phyloP scores from a whole-genome alignment of 192 early-diverging fungal species.

The Gryganskiella cystojenkinii region DNA sequence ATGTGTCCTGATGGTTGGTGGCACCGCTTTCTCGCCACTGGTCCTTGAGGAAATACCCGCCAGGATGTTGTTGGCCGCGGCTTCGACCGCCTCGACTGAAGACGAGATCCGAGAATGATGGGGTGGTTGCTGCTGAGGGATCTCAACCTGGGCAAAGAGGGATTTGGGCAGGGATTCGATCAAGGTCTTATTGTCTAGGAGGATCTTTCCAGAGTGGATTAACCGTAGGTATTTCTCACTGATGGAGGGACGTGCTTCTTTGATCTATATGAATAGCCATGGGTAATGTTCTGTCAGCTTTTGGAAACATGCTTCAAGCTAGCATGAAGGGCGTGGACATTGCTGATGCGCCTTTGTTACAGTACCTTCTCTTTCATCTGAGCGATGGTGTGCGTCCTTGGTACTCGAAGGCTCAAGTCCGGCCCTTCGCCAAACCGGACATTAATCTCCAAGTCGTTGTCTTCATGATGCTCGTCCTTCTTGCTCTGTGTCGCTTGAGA shows the following conservation, averaged over 20 bases:
- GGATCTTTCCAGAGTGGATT: slow-evolving; percentile 61
- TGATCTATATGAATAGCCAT: slow-evolving; percentile 40
- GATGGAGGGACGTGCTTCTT: slow-evolving; percentile 28
- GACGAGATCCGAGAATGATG: slow-evolving; percentile 28
- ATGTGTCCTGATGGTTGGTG: slow-evolving; percentile 10
- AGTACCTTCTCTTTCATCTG: slow-evolving; percentile 60
- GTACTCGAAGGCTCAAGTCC: slow-evolving; percentile 32
- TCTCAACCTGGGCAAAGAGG: slow-evolving; percentile 26
- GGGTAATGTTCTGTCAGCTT: background rate
- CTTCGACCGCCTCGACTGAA: slow-evolving; percentile 36
- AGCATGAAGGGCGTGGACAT: background rate
- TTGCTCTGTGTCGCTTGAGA: background rate
- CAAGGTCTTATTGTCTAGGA: slow-evolving; percentile 48
- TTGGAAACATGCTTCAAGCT: too few species aligned
- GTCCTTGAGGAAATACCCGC: slow-evolving; percentile 42
- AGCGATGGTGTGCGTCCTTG: slow-evolving; percentile 50
- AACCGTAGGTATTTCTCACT: slow-evolving; percentile 59
- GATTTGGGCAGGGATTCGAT: slow-evolving; percentile 49
- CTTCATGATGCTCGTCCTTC: background rate
- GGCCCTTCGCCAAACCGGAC: slow-evolving; percentile 42
- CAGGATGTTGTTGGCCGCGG: slow-evolving; percentile 30
- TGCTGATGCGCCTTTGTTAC: too few species aligned
- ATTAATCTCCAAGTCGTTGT: slow-evolving; percentile 40
- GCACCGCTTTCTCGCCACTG: slow-evolving; percentile 6
- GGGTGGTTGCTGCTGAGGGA: slow-evolving; percentile 18